Evolutionary conservation across 768 basidiomycete genomes (phyloP).

Genomic region (Amanita brunnescens): DNA sequence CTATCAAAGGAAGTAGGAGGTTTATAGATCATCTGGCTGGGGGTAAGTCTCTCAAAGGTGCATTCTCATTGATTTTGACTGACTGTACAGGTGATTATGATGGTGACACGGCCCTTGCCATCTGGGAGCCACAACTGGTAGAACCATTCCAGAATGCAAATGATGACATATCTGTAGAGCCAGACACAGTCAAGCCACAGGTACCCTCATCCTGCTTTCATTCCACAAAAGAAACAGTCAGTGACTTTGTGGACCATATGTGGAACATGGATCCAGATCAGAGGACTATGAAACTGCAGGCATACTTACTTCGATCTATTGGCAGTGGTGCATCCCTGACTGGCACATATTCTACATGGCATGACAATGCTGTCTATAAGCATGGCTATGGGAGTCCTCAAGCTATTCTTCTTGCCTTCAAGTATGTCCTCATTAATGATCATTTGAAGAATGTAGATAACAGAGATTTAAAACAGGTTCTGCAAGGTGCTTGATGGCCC

Average conservation of each 20-base stretch:
- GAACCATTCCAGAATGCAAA: conserved; percentile 44
- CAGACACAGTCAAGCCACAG: conserved; percentile 25
- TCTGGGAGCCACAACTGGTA: conserved; percentile 53
- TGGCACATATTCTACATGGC: conserved; percentile 47
- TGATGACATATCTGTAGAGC: conserved; percentile 39
- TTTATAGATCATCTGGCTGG: conserved; percentile 57
- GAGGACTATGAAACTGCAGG: conserved; percentile 33
- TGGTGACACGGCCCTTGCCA: conserved; percentile 51
- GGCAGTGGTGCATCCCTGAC: conserved; percentile 33
- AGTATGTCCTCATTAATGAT: conserved; percentile 19
- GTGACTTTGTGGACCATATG: conserved; percentile 29
- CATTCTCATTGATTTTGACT: not conserved
- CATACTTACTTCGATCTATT: conserved; percentile 43
- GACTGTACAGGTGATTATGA: conserved; percentile 55
- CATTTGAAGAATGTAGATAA: conserved; percentile 16
- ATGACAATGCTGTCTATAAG: conserved; percentile 46
- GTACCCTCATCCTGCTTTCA: conserved; percentile 25
- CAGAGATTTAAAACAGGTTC: conserved; percentile 18
- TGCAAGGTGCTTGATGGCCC: conserved; percentile 49
- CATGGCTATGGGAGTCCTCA: conserved; percentile 40
- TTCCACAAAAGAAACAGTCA: conserved; percentile 34
- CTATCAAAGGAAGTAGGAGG: conserved; percentile 43
- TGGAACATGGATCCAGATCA: conserved; percentile 12
- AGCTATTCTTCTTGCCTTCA: conserved; percentile 48
- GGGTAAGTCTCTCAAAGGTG: conserved; percentile 26